Base-by-base conservation (phyloP, 2,329 filamentous ascomycete genomes). In the Penicillium sp. region DNA sequence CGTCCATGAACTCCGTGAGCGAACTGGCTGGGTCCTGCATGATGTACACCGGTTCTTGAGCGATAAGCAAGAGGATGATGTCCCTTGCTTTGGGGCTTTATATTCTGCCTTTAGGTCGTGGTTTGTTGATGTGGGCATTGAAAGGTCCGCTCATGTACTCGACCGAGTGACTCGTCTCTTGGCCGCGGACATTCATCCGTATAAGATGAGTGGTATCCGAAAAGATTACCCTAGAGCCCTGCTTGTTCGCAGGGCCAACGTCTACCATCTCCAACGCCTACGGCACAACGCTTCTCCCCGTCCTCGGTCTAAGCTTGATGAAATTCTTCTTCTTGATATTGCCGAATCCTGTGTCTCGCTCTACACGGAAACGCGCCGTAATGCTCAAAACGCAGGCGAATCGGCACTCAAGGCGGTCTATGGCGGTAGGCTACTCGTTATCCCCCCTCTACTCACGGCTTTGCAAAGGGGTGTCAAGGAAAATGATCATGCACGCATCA, bases 91-190 rank as follows among this genome's bases (percentile, higher is more conserved):
- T 75, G 96, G 91, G 25, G 86, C 92, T 0, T 76, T 99, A 2
- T 99, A 96, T 73, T 89, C 89, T 23, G 90, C 93, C 1, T 99
- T 97, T 71, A 83, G 91, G 41, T 94, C 90, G 9, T 99, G 92
- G 91, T 97, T 99, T 66, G 91, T 96, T 1, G 94, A 99, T 67
- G 92, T 99, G 39, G 94, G 95, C 18, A 95, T 97, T 57, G 94
- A 99, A 75, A 84, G 93, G 56, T 97, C 93, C 18, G 93, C 94
- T 0, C 94, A 97, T 70, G 90, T 95, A 2, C 79, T 97, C 10
- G 94, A 99, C 70, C 83, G 94, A 21, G 87, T 97, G 15, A 85
- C 89, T 5, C 85, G 91, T 50, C 82, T 99, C 1, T 88, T 97
- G 69, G 86, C 87, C 65, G 87, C 90, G 6, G 94, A 99, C 66